Conservation (phyloP, 2,329 filamentous ascomycete genomes). For the Chaetothyriales sp. region DNA sequence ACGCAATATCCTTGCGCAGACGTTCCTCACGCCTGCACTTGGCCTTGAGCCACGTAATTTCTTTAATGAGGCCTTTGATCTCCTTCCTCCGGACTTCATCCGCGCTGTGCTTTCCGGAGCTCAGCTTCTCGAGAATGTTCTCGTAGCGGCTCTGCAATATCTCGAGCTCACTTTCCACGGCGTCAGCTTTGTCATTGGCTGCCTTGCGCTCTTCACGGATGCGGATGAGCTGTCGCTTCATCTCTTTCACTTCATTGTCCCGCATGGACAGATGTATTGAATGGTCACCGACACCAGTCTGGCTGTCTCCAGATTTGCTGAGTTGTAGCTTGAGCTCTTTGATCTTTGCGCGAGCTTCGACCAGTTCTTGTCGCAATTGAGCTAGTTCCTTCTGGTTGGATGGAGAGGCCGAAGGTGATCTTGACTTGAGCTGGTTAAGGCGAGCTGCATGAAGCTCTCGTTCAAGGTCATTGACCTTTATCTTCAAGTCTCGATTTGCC, state of each 20-base stretch:
- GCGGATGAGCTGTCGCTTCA: slow-evolving; percentile 50
- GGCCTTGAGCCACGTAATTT: slow-evolving; percentile 82
- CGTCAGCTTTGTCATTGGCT: slow-evolving; percentile 29
- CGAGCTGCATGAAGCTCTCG: slow-evolving; percentile 52
- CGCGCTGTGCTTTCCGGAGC: slow-evolving; percentile 24
- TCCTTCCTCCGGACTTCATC: slow-evolving; percentile 45
- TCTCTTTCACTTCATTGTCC: slow-evolving; percentile 48
- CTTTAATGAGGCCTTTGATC: slow-evolving; percentile 68
- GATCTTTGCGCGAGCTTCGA: slow-evolving; percentile 45
- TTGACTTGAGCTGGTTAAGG: slow-evolving; percentile 28
- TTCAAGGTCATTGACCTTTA: slow-evolving; percentile 53
- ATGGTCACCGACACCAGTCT: slow-evolving; percentile 45
- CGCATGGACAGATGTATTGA: slow-evolving; percentile 59
- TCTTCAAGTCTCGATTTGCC: slow-evolving; percentile 48
- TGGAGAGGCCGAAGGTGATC: slow-evolving; percentile 40
- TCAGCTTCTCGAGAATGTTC: slow-evolving; percentile 39
- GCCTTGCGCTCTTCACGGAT: slow-evolving; percentile 34
- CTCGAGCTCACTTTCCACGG: slow-evolving; percentile 30
- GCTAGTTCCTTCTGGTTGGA: slow-evolving; percentile 45
- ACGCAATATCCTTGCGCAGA: slow-evolving; percentile 67
- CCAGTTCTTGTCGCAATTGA: slow-evolving; percentile 48
- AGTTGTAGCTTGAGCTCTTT: slow-evolving; percentile 34
- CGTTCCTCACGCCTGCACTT: slow-evolving; percentile 66
- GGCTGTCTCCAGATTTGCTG: slow-evolving; percentile 51
- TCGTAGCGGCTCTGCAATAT: slow-evolving; percentile 49